Conservation (phyloP, 345 rosid genomes). For the Heritiera littoralis region DNA sequence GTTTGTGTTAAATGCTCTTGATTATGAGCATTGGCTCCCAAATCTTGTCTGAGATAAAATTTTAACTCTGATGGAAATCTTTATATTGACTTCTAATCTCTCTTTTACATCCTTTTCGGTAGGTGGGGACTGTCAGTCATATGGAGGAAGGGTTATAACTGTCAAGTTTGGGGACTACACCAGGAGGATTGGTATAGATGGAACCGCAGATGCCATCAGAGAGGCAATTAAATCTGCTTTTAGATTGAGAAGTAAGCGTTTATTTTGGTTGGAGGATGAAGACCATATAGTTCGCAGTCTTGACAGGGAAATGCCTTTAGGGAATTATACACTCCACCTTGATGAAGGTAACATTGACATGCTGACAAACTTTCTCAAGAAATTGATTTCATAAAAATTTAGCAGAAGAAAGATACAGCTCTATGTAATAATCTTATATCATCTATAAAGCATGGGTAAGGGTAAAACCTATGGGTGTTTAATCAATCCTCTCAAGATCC, state of each 20-base stretch:
- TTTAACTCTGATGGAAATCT: neutral
- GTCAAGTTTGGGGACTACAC: constrained; percentile 92
- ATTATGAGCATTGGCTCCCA: constrained; percentile 6
- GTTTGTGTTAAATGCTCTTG: neutral
- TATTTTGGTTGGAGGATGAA: constrained; percentile 98
- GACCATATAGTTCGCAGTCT: constrained; percentile 79
- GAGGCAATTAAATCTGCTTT: constrained; percentile 86
- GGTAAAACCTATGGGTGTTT: neutral
- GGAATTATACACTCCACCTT: constrained; percentile 79
- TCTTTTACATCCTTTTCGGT: constrained; percentile 19
- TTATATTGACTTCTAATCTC: neutral
- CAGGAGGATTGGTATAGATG: constrained; percentile 89
- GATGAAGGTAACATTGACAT: constrained; percentile 69
- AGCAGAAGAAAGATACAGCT: neutral
- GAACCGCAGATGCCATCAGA: constrained; percentile 81
- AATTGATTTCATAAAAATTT: constrained; percentile 1
- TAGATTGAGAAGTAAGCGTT: constrained; percentile 79
- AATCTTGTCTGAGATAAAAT: constrained; percentile 16
- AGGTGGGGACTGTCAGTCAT: constrained; percentile 78
- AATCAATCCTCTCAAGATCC: neutral
- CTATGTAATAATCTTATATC: neutral
- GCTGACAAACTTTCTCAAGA: constrained; percentile 1
- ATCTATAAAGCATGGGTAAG: neutral
- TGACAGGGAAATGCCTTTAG: constrained; percentile 94
- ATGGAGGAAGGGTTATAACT: constrained; percentile 84